Evolutionary conservation across 2,329 filamentous ascomycete genomes (phyloP).

Genomic region (Exserohilum rostratum): DNA sequence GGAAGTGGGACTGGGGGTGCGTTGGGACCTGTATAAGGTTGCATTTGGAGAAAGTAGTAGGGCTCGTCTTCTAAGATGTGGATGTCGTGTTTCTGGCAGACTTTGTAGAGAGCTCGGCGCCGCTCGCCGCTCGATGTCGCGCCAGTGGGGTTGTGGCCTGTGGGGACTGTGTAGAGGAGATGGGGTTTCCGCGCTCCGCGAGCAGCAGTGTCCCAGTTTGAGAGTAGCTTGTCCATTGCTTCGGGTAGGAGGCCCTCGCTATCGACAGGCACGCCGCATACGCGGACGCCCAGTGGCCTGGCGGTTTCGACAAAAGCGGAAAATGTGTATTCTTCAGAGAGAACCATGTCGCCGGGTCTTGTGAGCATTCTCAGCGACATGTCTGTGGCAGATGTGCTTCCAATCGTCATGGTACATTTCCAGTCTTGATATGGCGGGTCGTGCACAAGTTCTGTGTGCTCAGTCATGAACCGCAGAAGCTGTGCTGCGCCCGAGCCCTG

Average conservation of each 20-base stretch:
- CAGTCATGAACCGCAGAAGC: slow-evolving; percentile 86
- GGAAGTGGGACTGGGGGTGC: slow-evolving; percentile 62
- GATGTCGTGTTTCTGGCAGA: slow-evolving; percentile 83
- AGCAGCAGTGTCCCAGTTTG: slow-evolving; percentile 66
- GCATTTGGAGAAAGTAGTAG: slow-evolving; percentile 93
- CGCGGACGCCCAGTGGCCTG: slow-evolving; percentile 65
- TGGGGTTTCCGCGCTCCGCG: slow-evolving; percentile 67
- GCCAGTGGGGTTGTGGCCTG: slow-evolving; percentile 90
- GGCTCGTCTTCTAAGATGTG: slow-evolving; percentile 92
- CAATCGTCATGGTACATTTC: slow-evolving; percentile 81
- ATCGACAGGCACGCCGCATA: slow-evolving; percentile 69
- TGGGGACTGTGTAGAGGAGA: slow-evolving; percentile 74
- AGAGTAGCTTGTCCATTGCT: slow-evolving; percentile 66
- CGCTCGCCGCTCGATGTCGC: slow-evolving; percentile 75
- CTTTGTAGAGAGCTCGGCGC: slow-evolving; percentile 73
- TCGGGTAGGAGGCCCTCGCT: slow-evolving; percentile 67
- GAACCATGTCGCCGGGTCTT: slow-evolving; percentile 73
- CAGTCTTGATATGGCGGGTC: slow-evolving; percentile 89
- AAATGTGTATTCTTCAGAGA: slow-evolving; percentile 94
- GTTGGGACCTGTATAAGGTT: slow-evolving; percentile 68
- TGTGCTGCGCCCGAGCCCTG: slow-evolving; percentile 86
- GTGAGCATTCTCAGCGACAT: slow-evolving; percentile 83
- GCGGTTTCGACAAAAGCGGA: slow-evolving; percentile 74
- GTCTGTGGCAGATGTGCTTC: slow-evolving; percentile 85
- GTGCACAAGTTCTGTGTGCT: slow-evolving; percentile 93